These are phyloP conservation scores for Boletus calvinii DNA, from an alignment of 1,284 basidiomycete species.

Conservation along the genomic window DNA sequence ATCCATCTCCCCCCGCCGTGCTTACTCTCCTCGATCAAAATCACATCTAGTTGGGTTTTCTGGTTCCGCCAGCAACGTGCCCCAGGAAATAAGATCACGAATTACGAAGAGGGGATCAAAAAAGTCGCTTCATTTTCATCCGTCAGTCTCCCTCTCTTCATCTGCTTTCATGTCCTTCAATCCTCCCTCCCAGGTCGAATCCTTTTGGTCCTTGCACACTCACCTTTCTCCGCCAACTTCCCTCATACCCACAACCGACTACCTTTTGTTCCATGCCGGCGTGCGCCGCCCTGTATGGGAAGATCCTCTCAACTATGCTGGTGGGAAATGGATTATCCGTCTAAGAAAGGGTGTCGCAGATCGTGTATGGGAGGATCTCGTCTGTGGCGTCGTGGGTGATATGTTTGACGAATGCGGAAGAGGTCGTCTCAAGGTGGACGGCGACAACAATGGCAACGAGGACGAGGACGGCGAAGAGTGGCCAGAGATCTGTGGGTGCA, in stretches of 20 bases:
- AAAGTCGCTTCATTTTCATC: constrained; percentile 77
- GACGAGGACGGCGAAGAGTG: constrained; percentile 46
- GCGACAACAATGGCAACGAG: constrained; percentile 36
- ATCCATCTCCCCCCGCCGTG: constrained; percentile 9
- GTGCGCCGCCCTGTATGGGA: constrained; percentile 87
- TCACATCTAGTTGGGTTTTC: constrained; percentile 69
- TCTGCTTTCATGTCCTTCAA: constrained; percentile 1
- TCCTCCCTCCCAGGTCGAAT: constrained; percentile 57
- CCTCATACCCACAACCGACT: constrained; percentile 78
- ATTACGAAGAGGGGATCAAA: constrained; percentile 86
- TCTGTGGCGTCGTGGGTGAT: constrained; percentile 76
- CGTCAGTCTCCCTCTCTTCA: constrained; percentile 42
- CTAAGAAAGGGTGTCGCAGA: constrained; percentile 81
- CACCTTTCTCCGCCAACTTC: constrained; percentile 74
- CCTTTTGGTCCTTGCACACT: constrained; percentile 82
- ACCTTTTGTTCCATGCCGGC: constrained; percentile 80
- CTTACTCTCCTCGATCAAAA: constrained; percentile 22
- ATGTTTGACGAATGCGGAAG: constrained; percentile 66
- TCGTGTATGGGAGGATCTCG: constrained; percentile 79
- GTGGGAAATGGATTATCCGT: constrained; percentile 92
- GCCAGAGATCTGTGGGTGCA: constrained; percentile 83
- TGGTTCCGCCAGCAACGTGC: constrained; percentile 83
- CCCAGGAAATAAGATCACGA: constrained; percentile 76
- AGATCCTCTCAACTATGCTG: constrained; percentile 81
- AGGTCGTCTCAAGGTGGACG: constrained; percentile 25